A percentile compares a stretch with the other conserved stretches of the same genome.
phyloP scores from a whole-genome alignment of 1,284 basidiomycete genomes.

The Athelia psychrophila region DNA sequence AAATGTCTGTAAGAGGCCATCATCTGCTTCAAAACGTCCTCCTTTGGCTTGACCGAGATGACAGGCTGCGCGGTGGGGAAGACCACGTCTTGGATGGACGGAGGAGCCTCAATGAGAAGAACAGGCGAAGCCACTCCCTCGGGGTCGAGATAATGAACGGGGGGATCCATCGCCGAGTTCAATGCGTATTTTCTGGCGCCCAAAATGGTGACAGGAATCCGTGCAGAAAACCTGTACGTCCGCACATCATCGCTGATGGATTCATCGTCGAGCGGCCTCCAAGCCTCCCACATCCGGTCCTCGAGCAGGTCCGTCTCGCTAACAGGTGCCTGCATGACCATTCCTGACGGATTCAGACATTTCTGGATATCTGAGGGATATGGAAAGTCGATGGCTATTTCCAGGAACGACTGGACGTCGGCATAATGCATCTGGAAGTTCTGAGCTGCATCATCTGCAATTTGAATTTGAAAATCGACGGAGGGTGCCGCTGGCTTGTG shows the following conservation, averaged over 20 bases:
- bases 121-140: not conserved
- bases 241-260: not conserved
- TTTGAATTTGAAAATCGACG: not conserved
- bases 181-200: not conserved
- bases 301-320: not conserved
- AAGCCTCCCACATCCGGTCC: not conserved
- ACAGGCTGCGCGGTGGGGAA: not conserved
- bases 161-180: not conserved
- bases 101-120: not conserved
- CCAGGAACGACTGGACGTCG: not conserved
- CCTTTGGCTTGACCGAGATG: not conserved
- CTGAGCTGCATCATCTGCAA: not conserved
- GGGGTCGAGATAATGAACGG: not conserved
- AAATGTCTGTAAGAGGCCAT: no score
- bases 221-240: not conserved
- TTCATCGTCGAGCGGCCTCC: not conserved
- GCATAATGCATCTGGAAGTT: not conserved
- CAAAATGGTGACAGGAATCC: constrained; percentile 1
- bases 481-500: not conserved
- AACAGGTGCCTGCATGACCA: not conserved
- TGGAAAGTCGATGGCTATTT: not conserved
- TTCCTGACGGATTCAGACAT: no score
- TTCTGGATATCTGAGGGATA: not conserved
- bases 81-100: not conserved
- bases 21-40: no score